Evolutionary conservation across 140 eudicot genomes (phyloP).

Genomic region (Oenanthe javanica): DNA sequence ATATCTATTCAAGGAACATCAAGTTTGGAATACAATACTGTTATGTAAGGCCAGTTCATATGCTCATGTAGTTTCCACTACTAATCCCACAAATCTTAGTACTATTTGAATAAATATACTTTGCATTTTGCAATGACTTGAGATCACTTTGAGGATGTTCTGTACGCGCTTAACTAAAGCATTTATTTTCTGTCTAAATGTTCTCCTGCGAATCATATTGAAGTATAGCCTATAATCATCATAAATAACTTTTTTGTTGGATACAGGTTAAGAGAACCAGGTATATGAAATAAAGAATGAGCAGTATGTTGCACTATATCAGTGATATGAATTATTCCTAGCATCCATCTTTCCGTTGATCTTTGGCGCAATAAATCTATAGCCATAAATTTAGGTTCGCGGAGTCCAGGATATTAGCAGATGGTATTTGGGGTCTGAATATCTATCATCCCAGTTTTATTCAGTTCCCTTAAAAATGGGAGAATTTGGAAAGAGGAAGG

Average conservation of each 20-base stretch:
- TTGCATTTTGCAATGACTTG: background rate
- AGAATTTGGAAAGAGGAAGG: conserved; percentile 30
- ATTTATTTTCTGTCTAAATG: background rate
- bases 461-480: conserved; percentile 35
- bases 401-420: background rate
- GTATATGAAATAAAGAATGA: background rate
- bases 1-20: background rate
- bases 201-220: background rate
- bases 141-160: background rate
- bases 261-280: background rate
- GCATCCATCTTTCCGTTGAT: background rate
- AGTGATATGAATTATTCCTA: background rate
- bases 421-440: conserved; percentile 2
- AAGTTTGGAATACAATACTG: background rate
- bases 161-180: background rate
- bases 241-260: background rate
- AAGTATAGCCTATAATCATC: background rate
- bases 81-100: background rate
- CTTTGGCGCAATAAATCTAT: background rate
- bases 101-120: background rate
- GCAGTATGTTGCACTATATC: background rate
- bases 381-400: background rate
- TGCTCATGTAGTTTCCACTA: background rate
- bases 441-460: conserved; percentile 5
- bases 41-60: background rate